Conservation (phyloP, 140 eudicot species). For the Artemisia princeps region DNA sequence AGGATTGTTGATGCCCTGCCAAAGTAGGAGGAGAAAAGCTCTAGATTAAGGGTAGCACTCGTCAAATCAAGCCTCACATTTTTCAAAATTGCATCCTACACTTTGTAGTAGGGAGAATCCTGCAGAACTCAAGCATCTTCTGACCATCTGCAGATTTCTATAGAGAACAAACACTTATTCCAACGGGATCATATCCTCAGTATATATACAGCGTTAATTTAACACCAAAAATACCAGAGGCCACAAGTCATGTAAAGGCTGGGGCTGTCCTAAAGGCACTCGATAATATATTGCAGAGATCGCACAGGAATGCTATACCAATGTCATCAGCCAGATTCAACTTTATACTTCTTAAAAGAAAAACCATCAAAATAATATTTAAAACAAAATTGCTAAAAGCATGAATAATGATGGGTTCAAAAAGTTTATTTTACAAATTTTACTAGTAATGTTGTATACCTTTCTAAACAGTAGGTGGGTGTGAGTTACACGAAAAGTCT, state of each 20-base stretch:
- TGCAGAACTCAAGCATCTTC: conserved; percentile 64
- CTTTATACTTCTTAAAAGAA: neutral
- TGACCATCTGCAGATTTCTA: conserved; percentile 68
- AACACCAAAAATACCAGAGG: neutral
- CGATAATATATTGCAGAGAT: neutral
- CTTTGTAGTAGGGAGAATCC: conserved; percentile 68
- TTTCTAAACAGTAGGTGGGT: no score
- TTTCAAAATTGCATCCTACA: conserved; percentile 64
- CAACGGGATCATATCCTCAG: conserved; percentile 12
- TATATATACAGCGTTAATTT: neutral
- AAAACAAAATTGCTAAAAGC: no score
- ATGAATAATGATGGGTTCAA: no score
- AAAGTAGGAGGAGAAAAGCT: conserved; percentile 73
- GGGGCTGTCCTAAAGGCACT: neutral
- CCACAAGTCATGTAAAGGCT: conserved; percentile 7
- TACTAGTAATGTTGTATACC: no score
- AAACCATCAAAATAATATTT: no score
- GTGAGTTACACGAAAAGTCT: no score
- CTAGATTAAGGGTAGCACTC: conserved; percentile 82
- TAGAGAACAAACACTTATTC: conserved; percentile 12
- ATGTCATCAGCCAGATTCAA: no score
- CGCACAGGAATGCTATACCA: neutral
- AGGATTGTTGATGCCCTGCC: conserved; percentile 57
- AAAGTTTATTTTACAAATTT: no score
- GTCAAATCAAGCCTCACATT: conserved; percentile 56